phyloP scores from a whole-genome alignment of 768 basidiomycete genomes.

The Boletellus sp. region DNA sequence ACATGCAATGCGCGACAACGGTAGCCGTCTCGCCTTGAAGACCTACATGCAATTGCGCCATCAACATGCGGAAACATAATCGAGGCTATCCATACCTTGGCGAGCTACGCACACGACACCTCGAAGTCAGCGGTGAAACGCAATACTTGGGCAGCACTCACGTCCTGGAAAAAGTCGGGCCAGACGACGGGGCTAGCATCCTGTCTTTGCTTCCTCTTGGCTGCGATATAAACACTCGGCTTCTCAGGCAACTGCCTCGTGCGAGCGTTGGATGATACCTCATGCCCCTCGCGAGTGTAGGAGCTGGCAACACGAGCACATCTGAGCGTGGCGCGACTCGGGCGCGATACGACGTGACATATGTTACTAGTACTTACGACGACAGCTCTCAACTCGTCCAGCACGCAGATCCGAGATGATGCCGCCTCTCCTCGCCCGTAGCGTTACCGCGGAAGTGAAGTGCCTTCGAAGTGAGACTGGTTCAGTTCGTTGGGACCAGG shows the following conservation, averaged over 20 bases:
- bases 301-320: neutral
- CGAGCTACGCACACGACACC: slow-evolving; percentile 38
- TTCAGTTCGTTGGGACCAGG: too few relatives aligned
- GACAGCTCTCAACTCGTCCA: neutral
- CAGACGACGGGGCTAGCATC: slow-evolving; percentile 33
- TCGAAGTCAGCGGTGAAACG: slow-evolving; percentile 1
- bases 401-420: neutral
- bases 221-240: slow-evolving; percentile 6
- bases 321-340: slow-evolving; percentile 17
- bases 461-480: too few relatives aligned
- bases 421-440: slow-evolving; percentile 28
- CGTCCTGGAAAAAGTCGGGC: slow-evolving; percentile 63
- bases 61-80: neutral
- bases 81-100: slow-evolving; percentile 44
- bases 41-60: slow-evolving; percentile 28
- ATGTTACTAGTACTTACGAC: slow-evolving; percentile 1
- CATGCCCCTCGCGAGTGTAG: slow-evolving; percentile 1
- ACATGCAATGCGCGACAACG: neutral
- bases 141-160: slow-evolving; percentile 14
- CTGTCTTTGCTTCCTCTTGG: slow-evolving; percentile 20
- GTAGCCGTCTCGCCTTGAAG: slow-evolving; percentile 35
- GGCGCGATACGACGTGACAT: slow-evolving; percentile 21
- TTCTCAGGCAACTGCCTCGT: slow-evolving; percentile 12
- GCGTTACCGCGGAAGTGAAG: too few relatives aligned
- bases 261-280: neutral